Base-by-base conservation (phyloP, 192 early-diverging fungal genomes). In the Thoreauomyces humboldtii region DNA sequence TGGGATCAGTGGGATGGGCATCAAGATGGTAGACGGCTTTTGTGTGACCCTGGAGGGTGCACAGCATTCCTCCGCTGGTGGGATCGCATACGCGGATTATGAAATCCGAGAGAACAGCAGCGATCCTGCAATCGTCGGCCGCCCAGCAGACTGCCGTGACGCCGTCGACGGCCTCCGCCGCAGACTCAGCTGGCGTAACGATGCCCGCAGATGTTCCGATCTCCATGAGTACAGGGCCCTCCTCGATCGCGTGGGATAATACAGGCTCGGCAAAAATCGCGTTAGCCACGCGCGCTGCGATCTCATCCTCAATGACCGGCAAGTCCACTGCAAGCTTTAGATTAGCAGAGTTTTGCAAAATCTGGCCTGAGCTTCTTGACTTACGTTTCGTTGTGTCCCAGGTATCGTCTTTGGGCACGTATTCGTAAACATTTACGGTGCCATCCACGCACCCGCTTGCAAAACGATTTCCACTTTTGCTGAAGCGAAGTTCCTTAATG, bases 361-460 rank as follows among this genome's bases (percentile, higher is more conserved):
- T 12, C n/a, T n/a, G n/a, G n/a, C n/a, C n/a, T n/a, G n/a, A n/a
- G n/a, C n/a, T n/a, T n/a, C n/a, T n/a, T n/a, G 5, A 24, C 68
- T 21, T 63, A 86, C 78, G 71, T 4, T 71, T 70, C 4, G 86
- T 71, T 5, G 83, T 81, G 0, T 65, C 73, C 91, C 89, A 94
- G 59, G 72, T 66, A 15, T 75, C 67, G 27, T 65, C 77, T 0
- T 59, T 61, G 29, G 70, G 71, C 43, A 81, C 68, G 46, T 80
- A 86, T 22, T 73, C 76, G 88, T 89, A 94, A 2, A 93, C 80
- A 50, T 79, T 84, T 1, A 84, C 87, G 7, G 86, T 90, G 12
- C 93, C 92, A 66, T 96, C 92, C 14, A 79, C 77, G 11, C 84
- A 88, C 6, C 89, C 92, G 25, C 88, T 85, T 17, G 89, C 56